Percentiles rank a stretch among this genome's conserved stretches.
These are phyloP conservation scores for Thalassiosira mediterranea DNA, from an alignment of 352 stramenopile genomes.

Conservation along the genomic window DNA sequence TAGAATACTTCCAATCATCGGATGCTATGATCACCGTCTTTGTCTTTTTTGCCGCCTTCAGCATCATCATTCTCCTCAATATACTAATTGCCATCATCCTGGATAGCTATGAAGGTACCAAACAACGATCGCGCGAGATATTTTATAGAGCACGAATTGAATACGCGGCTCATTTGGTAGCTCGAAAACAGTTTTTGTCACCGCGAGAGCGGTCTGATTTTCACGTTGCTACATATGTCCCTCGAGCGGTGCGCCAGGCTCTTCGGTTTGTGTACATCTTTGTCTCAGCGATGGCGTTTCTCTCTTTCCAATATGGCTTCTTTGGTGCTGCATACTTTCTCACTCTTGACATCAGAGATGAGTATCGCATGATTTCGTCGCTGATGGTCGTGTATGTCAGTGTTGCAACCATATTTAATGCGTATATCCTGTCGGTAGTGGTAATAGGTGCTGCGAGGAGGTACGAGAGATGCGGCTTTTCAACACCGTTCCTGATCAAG, in stretches of 20 bases:
- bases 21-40: constrained; percentile 44
- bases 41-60: constrained; percentile 54
- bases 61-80: constrained; percentile 61
- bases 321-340: constrained; percentile 27
- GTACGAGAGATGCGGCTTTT: not conserved
- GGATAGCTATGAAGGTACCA: constrained; percentile 54
- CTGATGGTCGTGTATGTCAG: constrained; percentile 34
- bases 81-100: constrained; percentile 61
- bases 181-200: constrained; percentile 49
- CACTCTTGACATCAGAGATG: constrained; percentile 11
- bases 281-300: constrained; percentile 20
- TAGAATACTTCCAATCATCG: constrained; percentile 45
- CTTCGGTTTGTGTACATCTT: constrained; percentile 32
- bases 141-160: constrained; percentile 43
- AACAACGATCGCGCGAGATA: constrained; percentile 31
- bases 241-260: constrained; percentile 10
- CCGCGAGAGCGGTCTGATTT: constrained; percentile 41
- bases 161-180: constrained; percentile 47
- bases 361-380: constrained; percentile 22
- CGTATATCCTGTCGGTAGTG: constrained; percentile 37
- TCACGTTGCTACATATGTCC: constrained; percentile 37
- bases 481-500: constrained; percentile 3
- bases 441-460: constrained; percentile 1
- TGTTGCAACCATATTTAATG: constrained; percentile 46
- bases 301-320: constrained; percentile 34